phyloP scores from a whole-genome alignment of 2,329 filamentous ascomycete species.

The Macrophomina phaseolina region DNA sequence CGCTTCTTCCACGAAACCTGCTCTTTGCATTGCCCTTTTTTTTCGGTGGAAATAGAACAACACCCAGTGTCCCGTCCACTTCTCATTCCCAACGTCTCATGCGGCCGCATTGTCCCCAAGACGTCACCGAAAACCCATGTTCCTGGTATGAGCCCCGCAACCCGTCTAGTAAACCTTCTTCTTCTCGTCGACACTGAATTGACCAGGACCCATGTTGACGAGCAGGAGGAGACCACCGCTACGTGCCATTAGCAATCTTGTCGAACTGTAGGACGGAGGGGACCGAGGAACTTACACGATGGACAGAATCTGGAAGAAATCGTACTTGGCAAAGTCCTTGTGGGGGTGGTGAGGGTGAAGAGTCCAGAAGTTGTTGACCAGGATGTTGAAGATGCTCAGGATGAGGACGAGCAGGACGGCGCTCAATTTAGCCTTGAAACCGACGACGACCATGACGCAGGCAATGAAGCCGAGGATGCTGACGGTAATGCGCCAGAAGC shows the following conservation, averaged over 20 bases:
- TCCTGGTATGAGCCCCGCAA: not conserved
- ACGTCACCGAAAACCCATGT: not conserved
- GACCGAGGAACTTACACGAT: conserved; percentile 73
- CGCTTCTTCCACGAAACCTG: not conserved
- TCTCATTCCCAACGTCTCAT: conserved; percentile 17
- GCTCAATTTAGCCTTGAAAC: conserved; percentile 99
- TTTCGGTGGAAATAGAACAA: not conserved
- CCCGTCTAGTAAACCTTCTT: conserved; percentile 92
- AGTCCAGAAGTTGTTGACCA: conserved; percentile 99
- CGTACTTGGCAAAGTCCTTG: conserved; percentile 99
- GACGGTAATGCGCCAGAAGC: conserved; percentile 83
- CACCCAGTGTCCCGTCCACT: not conserved
- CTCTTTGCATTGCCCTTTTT: conserved; percentile 6
- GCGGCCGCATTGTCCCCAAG: not conserved
- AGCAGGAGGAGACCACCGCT: conserved; percentile 90
- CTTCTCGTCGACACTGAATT: conserved; percentile 99
- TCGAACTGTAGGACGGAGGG: not conserved
- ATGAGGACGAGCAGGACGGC: conserved; percentile 94
- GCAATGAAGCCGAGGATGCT: conserved; percentile 85
- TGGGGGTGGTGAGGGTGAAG: conserved; percentile 97
- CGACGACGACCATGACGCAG: conserved; percentile 97
- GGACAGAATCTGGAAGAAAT: conserved; percentile 99
- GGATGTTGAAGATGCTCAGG: conserved; percentile 91
- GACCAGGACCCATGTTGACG: conserved; percentile 97
- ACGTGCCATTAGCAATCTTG: conserved; percentile 32